phyloP scores from a whole-genome alignment of 768 basidiomycete genomes.

The Heimioporus sp. region DNA sequence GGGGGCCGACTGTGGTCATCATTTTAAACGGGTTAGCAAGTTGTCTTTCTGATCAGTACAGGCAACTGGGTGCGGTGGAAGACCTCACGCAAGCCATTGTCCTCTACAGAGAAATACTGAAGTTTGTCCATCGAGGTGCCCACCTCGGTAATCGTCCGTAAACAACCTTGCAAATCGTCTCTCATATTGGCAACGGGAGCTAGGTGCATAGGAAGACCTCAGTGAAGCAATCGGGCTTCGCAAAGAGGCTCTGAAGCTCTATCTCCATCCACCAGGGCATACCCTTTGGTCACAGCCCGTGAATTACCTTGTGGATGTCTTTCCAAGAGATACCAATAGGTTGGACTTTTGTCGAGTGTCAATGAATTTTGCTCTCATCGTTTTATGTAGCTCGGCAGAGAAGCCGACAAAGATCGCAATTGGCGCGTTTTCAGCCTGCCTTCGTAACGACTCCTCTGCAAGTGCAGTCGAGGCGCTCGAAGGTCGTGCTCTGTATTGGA shows the following conservation, averaged over 20 bases:
- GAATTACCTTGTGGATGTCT: too few species aligned
- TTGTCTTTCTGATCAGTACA: background rate
- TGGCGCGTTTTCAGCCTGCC: conserved; percentile 11
- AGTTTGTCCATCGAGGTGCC: background rate
- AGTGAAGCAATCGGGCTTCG: too few species aligned
- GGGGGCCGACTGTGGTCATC: background rate
- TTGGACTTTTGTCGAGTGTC: too few species aligned
- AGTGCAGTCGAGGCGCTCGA: background rate
- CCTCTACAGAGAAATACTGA: background rate
- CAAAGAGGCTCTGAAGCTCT: too few species aligned
- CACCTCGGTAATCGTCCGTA: background rate
- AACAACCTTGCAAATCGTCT: background rate
- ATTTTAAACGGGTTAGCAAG: background rate
- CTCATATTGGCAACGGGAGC: too few species aligned
- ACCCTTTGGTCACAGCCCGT: too few species aligned
- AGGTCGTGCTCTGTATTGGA: too few species aligned
- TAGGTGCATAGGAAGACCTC: too few species aligned
- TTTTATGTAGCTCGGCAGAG: background rate
- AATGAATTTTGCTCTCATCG: too few species aligned
- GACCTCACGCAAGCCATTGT: conserved; percentile 8
- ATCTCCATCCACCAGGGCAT: too few species aligned
- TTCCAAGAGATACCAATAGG: too few species aligned
- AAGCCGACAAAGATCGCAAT: background rate
- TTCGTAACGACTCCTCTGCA: conserved; percentile 6
- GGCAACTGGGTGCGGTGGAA: background rate